Conservation (phyloP, 208 protist species). For the Crithidia fasciculata region DNA sequence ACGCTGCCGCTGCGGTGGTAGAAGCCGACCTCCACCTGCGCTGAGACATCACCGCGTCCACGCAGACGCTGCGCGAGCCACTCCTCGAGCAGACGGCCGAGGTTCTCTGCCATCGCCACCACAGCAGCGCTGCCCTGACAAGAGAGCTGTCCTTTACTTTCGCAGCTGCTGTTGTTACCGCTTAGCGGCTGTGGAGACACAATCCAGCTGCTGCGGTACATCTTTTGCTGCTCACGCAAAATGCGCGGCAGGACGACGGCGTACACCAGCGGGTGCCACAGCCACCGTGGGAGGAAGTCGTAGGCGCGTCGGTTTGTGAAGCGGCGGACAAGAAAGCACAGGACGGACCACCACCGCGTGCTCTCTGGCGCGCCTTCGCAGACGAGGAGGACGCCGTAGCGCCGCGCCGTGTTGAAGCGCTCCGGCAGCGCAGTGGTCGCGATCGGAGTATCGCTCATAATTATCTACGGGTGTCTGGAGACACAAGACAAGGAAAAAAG, state of each 20-base stretch:
- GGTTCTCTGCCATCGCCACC: not conserved
- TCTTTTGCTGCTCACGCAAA: not conserved
- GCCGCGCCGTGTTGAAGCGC: slow-evolving; percentile 34
- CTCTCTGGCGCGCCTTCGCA: slow-evolving; percentile 41
- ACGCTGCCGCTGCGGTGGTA: slow-evolving; percentile 26
- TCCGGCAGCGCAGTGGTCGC: not conserved
- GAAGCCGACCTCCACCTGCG: slow-evolving; percentile 50
- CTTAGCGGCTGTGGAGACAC: no score
- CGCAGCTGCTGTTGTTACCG: not conserved
- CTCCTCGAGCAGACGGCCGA: slow-evolving; percentile 14
- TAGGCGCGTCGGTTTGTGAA: slow-evolving; percentile 33
- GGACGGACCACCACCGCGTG: slow-evolving; percentile 18
- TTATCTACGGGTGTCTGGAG: no score
- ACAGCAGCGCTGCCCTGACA: not conserved
- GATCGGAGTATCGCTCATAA: no score
- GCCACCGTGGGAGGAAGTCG: slow-evolving; percentile 30
- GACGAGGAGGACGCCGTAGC: slow-evolving; percentile 46
- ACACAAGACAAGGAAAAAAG: no score
- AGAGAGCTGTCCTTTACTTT: not conserved
- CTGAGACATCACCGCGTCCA: slow-evolving; percentile 16
- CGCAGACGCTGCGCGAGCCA: not conserved
- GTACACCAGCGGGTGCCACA: slow-evolving; percentile 53
- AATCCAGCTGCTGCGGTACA: slow-evolving; percentile 18
- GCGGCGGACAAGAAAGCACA: slow-evolving; percentile 23
- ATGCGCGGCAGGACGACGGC: slow-evolving; percentile 36